Evolutionary conservation across 768 basidiomycete genomes (phyloP), one percentile per base, ranked within the genome.

Genomic region (Suillus americanus): DNA sequence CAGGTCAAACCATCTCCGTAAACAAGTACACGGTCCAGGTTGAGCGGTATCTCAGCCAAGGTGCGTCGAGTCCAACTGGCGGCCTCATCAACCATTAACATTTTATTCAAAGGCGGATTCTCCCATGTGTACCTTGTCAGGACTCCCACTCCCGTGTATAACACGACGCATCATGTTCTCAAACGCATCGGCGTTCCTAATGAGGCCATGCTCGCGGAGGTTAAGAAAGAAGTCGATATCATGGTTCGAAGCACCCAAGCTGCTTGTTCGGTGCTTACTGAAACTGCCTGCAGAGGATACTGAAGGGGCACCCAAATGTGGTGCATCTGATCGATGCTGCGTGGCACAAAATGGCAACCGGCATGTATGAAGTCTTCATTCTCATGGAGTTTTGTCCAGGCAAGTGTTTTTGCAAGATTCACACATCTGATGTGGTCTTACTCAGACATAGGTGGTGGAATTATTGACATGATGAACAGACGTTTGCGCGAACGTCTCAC

Each of bases 401-500:
- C 89, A 72, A 62, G 60, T 46, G 6, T 59, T 23, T 28, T 25
- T 13, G 54, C 54, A 41, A 33, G 41, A 46, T 45, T 71, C 48
- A 20, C 18, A 13, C 25, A 59, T 14, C 3, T 41, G 5, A 41
- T 41, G 18, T 30, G 28, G 41, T 59, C 71, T 67, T 55, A 67
- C 62, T 60, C 45, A 33, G 51, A 45, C 61, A 16, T 68, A 94
- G 95, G 95, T 56, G 97, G 97, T 45, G 97, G 97, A 41, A 98
- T 99, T 68, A 99, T 99, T 77, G 97, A 99, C 79, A 95, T 99
- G 90, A 95, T 99, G 93, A 99, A 99, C 78, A 88, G 95, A 69
- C 87, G 97, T 61, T 83, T 99, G 54, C 87, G 96, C 62, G 95
- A 99, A 78, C 88, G 97, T 30, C 84, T 99, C 48, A 96, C 94